phyloP scores from a whole-genome alignment of 192 early-diverging fungal species.

The Coemansia sp. region DNA sequence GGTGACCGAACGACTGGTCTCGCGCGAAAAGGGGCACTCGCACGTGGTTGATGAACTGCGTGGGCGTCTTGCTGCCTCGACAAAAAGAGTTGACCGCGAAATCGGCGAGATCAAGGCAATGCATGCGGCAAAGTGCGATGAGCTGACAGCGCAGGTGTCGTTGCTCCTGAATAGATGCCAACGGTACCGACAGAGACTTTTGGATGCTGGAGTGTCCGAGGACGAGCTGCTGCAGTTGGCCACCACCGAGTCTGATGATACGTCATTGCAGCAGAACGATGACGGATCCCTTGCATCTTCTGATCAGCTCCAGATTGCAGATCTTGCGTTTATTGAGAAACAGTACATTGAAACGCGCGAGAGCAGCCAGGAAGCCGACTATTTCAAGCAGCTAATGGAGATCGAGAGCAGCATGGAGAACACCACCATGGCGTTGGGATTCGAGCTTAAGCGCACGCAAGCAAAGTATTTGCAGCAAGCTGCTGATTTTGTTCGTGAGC shows the following conservation, averaged over 20 bases:
- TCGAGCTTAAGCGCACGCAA: constrained; percentile 55
- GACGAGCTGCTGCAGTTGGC: constrained; percentile 33
- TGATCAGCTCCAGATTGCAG: constrained; percentile 27
- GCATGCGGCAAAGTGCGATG: constrained; percentile 48
- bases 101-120: constrained; percentile 38
- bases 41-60: constrained; percentile 30
- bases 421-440: constrained; percentile 51
- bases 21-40: constrained; percentile 23
- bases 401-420: constrained; percentile 55
- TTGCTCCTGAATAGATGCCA: constrained; percentile 30
- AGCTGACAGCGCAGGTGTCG: constrained; percentile 36
- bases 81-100: constrained; percentile 36
- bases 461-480: constrained; percentile 52
- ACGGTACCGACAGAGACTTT: constrained; percentile 24
- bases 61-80: constrained; percentile 20
- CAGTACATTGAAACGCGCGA: constrained; percentile 55
- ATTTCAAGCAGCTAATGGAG: constrained; percentile 52
- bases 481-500: constrained; percentile 54
- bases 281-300: background rate
- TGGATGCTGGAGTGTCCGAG: constrained; percentile 22
- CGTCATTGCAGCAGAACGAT: background rate
- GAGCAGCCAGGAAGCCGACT: constrained; percentile 47
- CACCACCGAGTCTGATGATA: background rate
- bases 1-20: constrained; percentile 16
- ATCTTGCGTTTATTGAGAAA: constrained; percentile 49